A percentile compares a stretch with the other conserved stretches of the same genome.
Evolutionary conservation across 148 eudicot species (phyloP).

Genomic region (Amaranthus cruentus): DNA sequence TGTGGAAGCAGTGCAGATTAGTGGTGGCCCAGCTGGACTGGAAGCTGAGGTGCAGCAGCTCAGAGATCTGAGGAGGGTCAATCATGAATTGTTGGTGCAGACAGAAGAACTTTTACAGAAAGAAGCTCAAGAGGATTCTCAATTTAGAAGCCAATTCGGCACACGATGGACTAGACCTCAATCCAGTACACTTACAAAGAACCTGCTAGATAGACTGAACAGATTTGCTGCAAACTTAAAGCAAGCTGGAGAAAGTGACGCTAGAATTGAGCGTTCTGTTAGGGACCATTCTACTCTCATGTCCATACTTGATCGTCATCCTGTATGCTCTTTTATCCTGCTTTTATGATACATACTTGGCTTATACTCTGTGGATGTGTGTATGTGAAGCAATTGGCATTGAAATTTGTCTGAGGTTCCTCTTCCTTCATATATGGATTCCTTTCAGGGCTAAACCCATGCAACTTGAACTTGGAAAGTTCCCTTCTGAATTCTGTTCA

Average conservation of each 20-base stretch:
- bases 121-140: constrained; percentile 88
- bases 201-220: constrained; percentile 79
- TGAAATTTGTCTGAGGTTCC: not conserved
- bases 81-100: constrained; percentile 82
- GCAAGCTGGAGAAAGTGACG: constrained; percentile 98
- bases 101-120: constrained; percentile 95
- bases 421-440: not conserved
- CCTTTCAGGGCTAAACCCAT: not conserved
- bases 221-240: constrained; percentile 89
- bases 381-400: not conserved
- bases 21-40: constrained; percentile 91
- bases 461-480: not conserved
- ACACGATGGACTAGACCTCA: constrained; percentile 98
- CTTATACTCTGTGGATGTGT: not conserved
- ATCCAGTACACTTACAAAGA: constrained; percentile 89
- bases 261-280: constrained; percentile 87
- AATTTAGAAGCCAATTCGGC: constrained; percentile 90
- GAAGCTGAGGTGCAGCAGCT: constrained; percentile 89
- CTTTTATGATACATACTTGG: not conserved
- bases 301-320: constrained; percentile 88
- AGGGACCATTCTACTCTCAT: constrained; percentile 77
- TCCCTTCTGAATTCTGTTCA: not conserved
- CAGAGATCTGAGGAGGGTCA: constrained; percentile 88
- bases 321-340: constrained; percentile 43
- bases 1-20: constrained; percentile 93